These are phyloP conservation scores for Aspergillus steynii DNA, from an alignment of 495 filamentous ascomycete species.

Conservation along the genomic window DNA sequence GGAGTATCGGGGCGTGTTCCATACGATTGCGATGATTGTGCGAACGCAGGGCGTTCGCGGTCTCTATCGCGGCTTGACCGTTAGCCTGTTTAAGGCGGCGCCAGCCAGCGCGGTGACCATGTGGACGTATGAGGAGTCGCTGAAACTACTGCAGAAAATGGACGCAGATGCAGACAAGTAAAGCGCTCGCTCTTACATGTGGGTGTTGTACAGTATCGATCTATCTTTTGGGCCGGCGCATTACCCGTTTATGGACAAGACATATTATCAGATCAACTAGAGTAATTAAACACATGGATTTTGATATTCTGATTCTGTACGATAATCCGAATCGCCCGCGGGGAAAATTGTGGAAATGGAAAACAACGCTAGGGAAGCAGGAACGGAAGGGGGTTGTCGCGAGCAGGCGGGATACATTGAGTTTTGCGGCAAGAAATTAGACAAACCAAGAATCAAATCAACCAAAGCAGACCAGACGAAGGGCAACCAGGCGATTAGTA, in stretches of 20 bases:
- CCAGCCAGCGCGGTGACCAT: constrained; percentile 94
- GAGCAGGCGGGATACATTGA: constrained; percentile 23
- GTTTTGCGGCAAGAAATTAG: constrained; percentile 15
- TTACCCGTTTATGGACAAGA: not conserved
- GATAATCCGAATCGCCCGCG: not conserved
- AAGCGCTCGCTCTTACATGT: not conserved
- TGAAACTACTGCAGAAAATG: constrained; percentile 57
- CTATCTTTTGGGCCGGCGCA: not conserved
- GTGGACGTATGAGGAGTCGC: constrained; percentile 90
- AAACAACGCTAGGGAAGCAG: constrained; percentile 29
- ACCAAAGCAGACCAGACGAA: constrained; percentile 13
- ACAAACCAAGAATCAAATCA: constrained; percentile 27
- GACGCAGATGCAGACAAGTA: constrained; percentile 28
- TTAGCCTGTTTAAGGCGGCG: constrained; percentile 90
- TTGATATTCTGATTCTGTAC: not conserved
- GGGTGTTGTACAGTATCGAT: constrained; percentile 1
- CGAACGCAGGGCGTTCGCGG: constrained; percentile 73
- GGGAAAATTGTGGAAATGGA: not conserved
- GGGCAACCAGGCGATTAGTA: constrained; percentile 52
- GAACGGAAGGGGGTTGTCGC: constrained; percentile 34
- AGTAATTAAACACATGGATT: not conserved
- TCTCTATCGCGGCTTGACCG: constrained; percentile 82
- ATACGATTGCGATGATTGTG: constrained; percentile 67
- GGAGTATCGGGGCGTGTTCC: constrained; percentile 68
- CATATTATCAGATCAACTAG: not conserved